Percentiles rank a stretch among this genome's conserved stretches.
phyloP scores from a whole-genome alignment of 176 grass and related monocot genomes.

The Rhynchospora pubera region DNA sequence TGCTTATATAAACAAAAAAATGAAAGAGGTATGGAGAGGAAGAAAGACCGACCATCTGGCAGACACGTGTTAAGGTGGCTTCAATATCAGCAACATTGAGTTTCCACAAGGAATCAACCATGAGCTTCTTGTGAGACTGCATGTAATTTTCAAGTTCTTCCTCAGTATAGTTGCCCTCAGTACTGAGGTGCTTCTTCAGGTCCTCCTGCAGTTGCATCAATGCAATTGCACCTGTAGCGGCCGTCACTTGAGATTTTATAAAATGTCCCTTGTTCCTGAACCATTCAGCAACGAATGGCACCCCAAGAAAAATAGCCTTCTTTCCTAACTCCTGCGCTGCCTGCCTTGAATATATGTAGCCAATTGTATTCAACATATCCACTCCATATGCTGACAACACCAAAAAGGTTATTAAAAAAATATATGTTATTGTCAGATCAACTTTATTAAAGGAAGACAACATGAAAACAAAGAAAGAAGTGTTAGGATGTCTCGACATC shows the following conservation, averaged over 20 bases:
- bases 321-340: slow-evolving; percentile 96
- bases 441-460: slow-evolving; percentile 12
- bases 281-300: slow-evolving; percentile 96
- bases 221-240: slow-evolving; percentile 92
- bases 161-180: slow-evolving; percentile 72
- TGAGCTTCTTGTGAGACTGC: slow-evolving; percentile 80
- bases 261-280: slow-evolving; percentile 99
- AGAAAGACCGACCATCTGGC: slow-evolving; percentile 71
- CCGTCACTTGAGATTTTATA: slow-evolving; percentile 98
- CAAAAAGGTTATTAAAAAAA: slow-evolving; percentile 11
- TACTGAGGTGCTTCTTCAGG: slow-evolving; percentile 66
- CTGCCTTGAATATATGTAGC: slow-evolving; percentile 91
- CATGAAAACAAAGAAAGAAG: not conserved
- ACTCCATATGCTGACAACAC: slow-evolving; percentile 70
- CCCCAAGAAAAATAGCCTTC: slow-evolving; percentile 76
- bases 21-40: slow-evolving; percentile 12
- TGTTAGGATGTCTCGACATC: no score
- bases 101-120: slow-evolving; percentile 98
- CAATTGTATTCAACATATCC: slow-evolving; percentile 95
- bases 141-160: slow-evolving; percentile 71
- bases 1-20: no score
- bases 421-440: slow-evolving; percentile 3
- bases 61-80: slow-evolving; percentile 81
- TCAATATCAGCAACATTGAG: slow-evolving; percentile 99
- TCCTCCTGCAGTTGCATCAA: slow-evolving; percentile 95